Evolutionary conservation across 441 rosid genomes (phyloP).

Genomic region (Gossypium schwendimanii): DNA sequence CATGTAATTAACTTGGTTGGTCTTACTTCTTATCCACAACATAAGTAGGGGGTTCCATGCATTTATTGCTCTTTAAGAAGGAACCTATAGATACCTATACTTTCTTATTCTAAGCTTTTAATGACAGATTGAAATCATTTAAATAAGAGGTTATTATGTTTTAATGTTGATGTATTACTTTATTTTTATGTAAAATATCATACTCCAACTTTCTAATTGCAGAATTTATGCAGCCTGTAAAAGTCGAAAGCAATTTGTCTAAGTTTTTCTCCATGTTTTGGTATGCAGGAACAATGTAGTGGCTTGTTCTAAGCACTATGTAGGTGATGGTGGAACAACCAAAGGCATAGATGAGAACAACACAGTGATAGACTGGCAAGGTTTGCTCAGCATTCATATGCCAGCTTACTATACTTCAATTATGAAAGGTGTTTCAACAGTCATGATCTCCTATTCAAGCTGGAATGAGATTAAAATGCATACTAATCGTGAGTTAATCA

Average conservation of each 20-base stretch:
- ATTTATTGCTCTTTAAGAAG: too few relatives aligned
- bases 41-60: too few relatives aligned
- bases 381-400: conserved; percentile 55
- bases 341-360: conserved; percentile 54
- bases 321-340: conserved; percentile 71
- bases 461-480: conserved; percentile 72
- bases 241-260: not conserved
- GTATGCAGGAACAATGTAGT: conserved; percentile 45
- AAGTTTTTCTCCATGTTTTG: not conserved
- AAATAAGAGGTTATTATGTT: too few relatives aligned
- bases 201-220: too few relatives aligned
- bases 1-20: too few relatives aligned
- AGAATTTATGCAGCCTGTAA: too few relatives aligned
- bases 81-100: too few relatives aligned
- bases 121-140: too few relatives aligned
- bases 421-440: conserved; percentile 51
- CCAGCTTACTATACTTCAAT: conserved; percentile 44
- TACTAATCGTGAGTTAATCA: conserved; percentile 40
- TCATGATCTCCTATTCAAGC: conserved; percentile 67
- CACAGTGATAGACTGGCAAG: conserved; percentile 41
- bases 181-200: too few relatives aligned
- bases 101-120: too few relatives aligned
- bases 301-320: conserved; percentile 67
- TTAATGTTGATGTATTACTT: too few relatives aligned
- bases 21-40: too few relatives aligned